Percentiles rank a stretch among this genome's conserved stretches.
Conservation (phyloP, 345 rosid genomes). For the Linum usitatissimum region DNA sequence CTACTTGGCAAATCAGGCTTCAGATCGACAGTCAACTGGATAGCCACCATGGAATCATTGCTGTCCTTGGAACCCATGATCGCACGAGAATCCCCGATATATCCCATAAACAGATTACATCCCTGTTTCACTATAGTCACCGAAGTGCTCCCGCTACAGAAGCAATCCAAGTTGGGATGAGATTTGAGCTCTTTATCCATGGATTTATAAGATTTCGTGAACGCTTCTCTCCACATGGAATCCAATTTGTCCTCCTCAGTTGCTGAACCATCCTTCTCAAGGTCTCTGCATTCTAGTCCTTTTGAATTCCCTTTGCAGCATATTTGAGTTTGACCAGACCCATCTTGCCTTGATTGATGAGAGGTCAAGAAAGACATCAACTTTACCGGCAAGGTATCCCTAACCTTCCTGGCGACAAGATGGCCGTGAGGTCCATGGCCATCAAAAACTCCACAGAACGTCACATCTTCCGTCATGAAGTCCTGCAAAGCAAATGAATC, state of each 20-base stretch:
- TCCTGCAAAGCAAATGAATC: conserved; percentile 41
- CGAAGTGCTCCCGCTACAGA: conserved; percentile 98
- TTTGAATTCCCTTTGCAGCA: conserved; percentile 41
- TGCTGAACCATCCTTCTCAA: conserved; percentile 34
- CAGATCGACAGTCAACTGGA: conserved; percentile 89
- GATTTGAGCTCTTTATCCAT: conserved; percentile 96
- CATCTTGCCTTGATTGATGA: conserved; percentile 41
- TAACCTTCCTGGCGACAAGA: conserved; percentile 92
- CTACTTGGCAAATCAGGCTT: conserved; percentile 98
- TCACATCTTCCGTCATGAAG: conserved; percentile 79
- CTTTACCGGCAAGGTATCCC: conserved; percentile 79
- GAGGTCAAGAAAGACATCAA: conserved; percentile 54
- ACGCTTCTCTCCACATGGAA: conserved; percentile 81
- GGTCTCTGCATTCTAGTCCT: conserved; percentile 39
- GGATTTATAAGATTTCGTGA: conserved; percentile 73
- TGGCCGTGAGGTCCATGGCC: conserved; percentile 99
- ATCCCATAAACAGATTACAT: conserved; percentile 78
- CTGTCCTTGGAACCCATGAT: conserved; percentile 80
- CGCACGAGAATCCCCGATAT: conserved; percentile 97
- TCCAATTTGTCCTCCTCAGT: conserved; percentile 45
- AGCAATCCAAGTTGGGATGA: conserved; percentile 92
- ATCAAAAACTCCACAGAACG: conserved; percentile 91
- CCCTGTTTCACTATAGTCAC: conserved; percentile 89
- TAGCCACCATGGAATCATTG: conserved; percentile 67
- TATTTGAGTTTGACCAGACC: conserved; percentile 24